A percentile compares a stretch with the other conserved stretches of the same genome.
These are phyloP conservation scores for Urostyla sp. DNA, from an alignment of 73 alveolate species.

Conservation along the genomic window DNA sequence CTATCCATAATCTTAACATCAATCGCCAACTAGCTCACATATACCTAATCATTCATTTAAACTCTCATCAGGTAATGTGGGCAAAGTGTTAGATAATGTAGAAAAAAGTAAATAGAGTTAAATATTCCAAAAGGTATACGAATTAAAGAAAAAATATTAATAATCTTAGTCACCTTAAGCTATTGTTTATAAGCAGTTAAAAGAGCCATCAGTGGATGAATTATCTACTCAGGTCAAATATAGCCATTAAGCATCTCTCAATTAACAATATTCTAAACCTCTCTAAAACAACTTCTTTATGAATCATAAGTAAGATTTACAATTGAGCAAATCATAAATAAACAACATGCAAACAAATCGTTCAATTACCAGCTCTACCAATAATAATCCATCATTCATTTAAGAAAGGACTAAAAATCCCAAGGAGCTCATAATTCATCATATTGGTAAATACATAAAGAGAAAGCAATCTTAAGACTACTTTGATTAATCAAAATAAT, in stretches of 20 bases:
- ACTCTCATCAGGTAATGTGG: neutral
- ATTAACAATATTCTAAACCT: neutral
- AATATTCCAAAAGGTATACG: constrained; percentile 37
- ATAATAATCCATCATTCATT: neutral
- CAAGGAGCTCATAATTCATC: constrained; percentile 53
- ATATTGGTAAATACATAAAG: constrained; percentile 67
- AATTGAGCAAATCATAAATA: neutral
- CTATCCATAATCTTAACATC: neutral
- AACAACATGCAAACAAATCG: neutral
- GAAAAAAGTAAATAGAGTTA: neutral
- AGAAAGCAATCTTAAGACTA: constrained; percentile 35
- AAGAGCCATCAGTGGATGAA: neutral
- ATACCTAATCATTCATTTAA: neutral
- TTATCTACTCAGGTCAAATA: neutral
- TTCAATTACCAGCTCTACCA: constrained; percentile 11
- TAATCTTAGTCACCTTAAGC: too few species aligned
- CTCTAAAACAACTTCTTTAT: neutral
- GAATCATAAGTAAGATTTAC: neutral
- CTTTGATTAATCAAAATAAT: too few species aligned
- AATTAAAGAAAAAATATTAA: constrained; percentile 21
- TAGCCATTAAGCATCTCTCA: neutral
- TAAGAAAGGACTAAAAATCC: constrained; percentile 25
- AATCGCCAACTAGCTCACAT: neutral
- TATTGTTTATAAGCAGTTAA: too few species aligned
- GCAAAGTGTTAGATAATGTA: neutral